phyloP scores from a whole-genome alignment of 176 grass and related monocot genomes.

The Alopecurus myosuroides region DNA sequence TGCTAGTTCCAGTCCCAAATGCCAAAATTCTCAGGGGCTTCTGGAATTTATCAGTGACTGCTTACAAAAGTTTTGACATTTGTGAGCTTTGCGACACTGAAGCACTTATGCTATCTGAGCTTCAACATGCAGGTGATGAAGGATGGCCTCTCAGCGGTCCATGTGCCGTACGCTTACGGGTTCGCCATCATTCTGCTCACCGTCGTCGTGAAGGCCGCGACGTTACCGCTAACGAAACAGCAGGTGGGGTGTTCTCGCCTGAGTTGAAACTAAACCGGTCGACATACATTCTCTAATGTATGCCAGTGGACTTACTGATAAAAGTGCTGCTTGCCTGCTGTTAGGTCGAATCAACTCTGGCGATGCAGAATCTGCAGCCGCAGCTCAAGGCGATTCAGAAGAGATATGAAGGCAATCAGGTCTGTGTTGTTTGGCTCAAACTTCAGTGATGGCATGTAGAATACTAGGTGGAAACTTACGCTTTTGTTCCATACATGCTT shows the following conservation, averaged over 20 bases:
- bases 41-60: too few relatives aligned
- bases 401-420: constrained; percentile 95
- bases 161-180: constrained; percentile 81
- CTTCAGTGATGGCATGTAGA: not conserved
- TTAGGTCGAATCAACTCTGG: constrained; percentile 87
- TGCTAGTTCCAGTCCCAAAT: not conserved
- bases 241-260: constrained; percentile 49
- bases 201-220: constrained; percentile 72
- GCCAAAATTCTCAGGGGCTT: not conserved
- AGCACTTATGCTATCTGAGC: not conserved
- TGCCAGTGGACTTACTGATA: too few relatives aligned
- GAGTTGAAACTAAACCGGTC: not conserved
- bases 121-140: constrained; percentile 59
- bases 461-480: too few relatives aligned
- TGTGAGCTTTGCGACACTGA: too few relatives aligned
- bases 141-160: constrained; percentile 71
- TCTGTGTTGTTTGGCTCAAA: constrained; percentile 21
- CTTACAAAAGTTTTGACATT: too few relatives aligned
- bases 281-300: not conserved
- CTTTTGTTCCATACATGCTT: too few relatives aligned
- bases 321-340: not conserved
- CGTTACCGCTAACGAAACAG: constrained; percentile 72
- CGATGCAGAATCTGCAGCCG: constrained; percentile 94
- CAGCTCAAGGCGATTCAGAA: constrained; percentile 96
- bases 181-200: constrained; percentile 97